Conservation (phyloP, 148 eudicot species). For the Chenopodium album region DNA sequence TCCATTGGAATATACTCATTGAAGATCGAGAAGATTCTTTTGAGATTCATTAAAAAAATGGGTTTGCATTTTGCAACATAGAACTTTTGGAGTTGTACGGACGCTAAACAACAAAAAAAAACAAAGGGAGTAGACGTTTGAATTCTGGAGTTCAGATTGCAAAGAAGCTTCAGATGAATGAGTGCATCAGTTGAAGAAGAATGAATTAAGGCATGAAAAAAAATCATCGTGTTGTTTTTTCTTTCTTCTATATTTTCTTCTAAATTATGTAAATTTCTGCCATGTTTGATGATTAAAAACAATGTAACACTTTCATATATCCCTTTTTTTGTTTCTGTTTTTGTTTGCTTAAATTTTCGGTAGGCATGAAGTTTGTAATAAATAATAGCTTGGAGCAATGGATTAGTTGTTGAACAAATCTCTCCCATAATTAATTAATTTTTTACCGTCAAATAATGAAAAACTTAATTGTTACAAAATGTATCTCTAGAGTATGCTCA, state of each 20-base stretch:
- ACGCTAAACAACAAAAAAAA: background rate
- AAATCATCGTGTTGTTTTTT: background rate
- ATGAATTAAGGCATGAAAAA: background rate
- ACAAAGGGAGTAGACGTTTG: background rate
- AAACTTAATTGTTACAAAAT: too few species aligned
- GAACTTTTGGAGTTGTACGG: conserved; percentile 4
- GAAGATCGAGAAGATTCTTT: conserved; percentile 21
- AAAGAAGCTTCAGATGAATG: conserved; percentile 6
- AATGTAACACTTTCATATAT: background rate
- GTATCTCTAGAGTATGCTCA: too few species aligned
- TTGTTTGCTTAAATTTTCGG: background rate
- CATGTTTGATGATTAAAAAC: background rate
- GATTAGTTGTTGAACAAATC: background rate
- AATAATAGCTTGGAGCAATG: background rate
- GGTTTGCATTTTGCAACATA: background rate
- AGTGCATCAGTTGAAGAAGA: background rate
- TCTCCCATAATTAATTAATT: background rate
- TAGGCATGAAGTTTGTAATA: background rate
- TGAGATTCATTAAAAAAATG: conserved; percentile 13
- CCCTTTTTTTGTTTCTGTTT: background rate
- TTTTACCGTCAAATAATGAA: too few species aligned
- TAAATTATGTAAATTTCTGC: background rate
- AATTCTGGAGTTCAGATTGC: background rate
- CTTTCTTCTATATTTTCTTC: background rate
- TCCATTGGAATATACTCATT: conserved; percentile 7